Base-by-base conservation (phyloP, 148 eudicot genomes). In the Diospyros lotus region DNA sequence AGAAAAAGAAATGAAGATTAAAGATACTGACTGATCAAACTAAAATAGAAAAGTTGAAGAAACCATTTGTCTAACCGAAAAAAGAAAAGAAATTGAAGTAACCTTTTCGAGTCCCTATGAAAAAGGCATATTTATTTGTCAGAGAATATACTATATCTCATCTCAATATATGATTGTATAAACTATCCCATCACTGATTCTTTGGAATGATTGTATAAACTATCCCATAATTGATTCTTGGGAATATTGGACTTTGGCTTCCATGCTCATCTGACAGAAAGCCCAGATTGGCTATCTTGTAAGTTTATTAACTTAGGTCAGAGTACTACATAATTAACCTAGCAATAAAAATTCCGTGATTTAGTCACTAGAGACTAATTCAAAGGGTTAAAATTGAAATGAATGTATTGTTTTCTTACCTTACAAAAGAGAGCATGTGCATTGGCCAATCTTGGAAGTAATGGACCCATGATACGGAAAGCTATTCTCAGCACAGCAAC, bases 381-480 rank as follows among this genome's bases (percentile, higher is more conserved):
- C 5, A 68, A 69, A 45, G 13, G 12, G 0, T 13, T n/a, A 48
- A 48, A 15, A 28, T 50, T 40, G 40, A 14, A 12, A 18, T 1
- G 56, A 67, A 58, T 40, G 53, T 64, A 74, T 46, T 14, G 40
- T 13, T 69, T 50, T 65, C 54, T 51, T 85, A 95, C 98, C 97
- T 95, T 93, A 78, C 55, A 87, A 79, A 95, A 95, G 81, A 93
- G 89, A 40, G 86, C 76, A 80, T 91, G 97, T 72, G 99, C 96
- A 87, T 92, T 95, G 53, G 94, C 93, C 68, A 95, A 84, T 84
- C 94, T 85, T 64, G 99, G 97, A 78, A 95, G 97, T 87, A 95
- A 80, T 5, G 99, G 99, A 62, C 99, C 97, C 84, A 95, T 84
- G 51, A 95, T 93, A 73, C 99, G 99, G 77, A 95, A 95, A 66